Conservation (phyloP, 441 rosid genomes). For the Erodium texanum region DNA sequence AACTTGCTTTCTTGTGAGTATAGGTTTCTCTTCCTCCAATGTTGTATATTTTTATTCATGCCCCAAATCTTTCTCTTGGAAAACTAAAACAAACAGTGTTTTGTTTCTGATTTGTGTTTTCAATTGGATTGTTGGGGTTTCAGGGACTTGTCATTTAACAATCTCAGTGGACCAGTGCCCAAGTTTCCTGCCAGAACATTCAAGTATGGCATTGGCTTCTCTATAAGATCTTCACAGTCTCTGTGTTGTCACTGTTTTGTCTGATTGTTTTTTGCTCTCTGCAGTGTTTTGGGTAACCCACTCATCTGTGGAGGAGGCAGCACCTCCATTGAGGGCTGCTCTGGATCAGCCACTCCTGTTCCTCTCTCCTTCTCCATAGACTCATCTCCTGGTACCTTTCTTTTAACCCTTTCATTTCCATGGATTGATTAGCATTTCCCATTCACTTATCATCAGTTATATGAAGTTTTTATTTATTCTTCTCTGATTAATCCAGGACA, state of each 20-base stretch:
- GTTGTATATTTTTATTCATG: not conserved
- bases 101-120: not conserved
- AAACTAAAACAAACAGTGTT: not conserved
- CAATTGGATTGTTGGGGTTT: slow-evolving; percentile 11
- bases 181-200: slow-evolving; percentile 79
- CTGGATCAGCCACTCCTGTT: slow-evolving; percentile 52
- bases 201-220: slow-evolving; percentile 37
- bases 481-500: slow-evolving; percentile 20
- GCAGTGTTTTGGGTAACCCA: slow-evolving; percentile 81
- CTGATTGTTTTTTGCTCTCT: not conserved
- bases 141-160: slow-evolving; percentile 89
- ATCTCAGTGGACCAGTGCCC: slow-evolving; percentile 77
- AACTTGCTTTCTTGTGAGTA: slow-evolving; percentile 74
- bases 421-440: not conserved
- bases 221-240: slow-evolving; percentile 7
- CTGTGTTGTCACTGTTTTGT: not conserved
- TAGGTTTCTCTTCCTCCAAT: not conserved
- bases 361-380: slow-evolving; percentile 91
- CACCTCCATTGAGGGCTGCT: slow-evolving; percentile 63
- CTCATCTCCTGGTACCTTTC: slow-evolving; percentile 44
- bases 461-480: no score
- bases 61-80: not conserved
- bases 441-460: not conserved
- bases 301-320: slow-evolving; percentile 71
- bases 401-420: slow-evolving; percentile 8